Conservation (phyloP, 2,329 filamentous ascomycete genomes). For the Ophiostoma perfectum region DNA sequence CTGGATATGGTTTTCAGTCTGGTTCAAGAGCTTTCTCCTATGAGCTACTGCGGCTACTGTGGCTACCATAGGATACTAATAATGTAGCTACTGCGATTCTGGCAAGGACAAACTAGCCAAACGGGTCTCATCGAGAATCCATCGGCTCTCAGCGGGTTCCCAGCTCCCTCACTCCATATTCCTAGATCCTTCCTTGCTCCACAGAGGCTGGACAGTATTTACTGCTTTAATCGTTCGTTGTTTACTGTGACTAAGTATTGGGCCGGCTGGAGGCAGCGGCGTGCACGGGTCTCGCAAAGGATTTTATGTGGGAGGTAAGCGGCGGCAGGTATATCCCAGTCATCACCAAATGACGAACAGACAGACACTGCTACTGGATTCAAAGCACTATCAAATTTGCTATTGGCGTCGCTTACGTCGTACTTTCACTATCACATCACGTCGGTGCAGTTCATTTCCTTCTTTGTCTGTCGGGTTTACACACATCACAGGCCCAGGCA, state of each 20-base stretch:
- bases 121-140: constrained; percentile 8
- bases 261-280: neutral
- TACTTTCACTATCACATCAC: neutral
- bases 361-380: neutral
- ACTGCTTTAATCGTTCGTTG: neutral
- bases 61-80: neutral
- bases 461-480: neutral
- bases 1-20: no score
- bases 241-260: neutral
- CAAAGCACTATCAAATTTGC: neutral
- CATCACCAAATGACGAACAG: neutral
- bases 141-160: neutral
- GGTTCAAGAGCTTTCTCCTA: no score
- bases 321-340: neutral
- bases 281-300: neutral
- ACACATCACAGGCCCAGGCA: no score
- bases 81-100: neutral
- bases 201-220: neutral
- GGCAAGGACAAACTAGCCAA: neutral
- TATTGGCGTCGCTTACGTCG: neutral
- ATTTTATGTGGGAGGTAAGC: no score
- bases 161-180: neutral
- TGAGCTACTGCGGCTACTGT: neutral
- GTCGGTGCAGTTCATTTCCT: neutral
- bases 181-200: neutral